A percentile compares a stretch with the other conserved stretches of the same genome.
These are phyloP conservation scores for Didymella arachidicola DNA, from an alignment of 2,329 filamentous ascomycete species.

Conservation along the genomic window DNA sequence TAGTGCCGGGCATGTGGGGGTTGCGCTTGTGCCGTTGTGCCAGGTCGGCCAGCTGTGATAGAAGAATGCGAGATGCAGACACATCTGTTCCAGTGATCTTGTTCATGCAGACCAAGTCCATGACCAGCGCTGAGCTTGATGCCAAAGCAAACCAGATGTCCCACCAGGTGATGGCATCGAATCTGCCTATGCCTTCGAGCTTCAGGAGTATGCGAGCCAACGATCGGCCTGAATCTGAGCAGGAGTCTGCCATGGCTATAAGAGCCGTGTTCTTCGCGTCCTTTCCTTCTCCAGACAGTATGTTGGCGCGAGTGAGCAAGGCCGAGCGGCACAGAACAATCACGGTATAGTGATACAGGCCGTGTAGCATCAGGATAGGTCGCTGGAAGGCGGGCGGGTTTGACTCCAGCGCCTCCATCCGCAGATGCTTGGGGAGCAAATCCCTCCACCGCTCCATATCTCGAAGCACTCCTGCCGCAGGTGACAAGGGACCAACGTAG, in stretches of 20 bases:
- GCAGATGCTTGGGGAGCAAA: constrained; percentile 50
- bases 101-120: constrained; percentile 48
- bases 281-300: constrained; percentile 37
- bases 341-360: constrained; percentile 53
- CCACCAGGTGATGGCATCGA: constrained; percentile 53
- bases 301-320: constrained; percentile 49
- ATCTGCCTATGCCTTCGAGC: constrained; percentile 49
- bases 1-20: constrained; percentile 50
- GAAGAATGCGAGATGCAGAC: constrained; percentile 43
- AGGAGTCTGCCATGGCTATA: constrained; percentile 48
- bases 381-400: constrained; percentile 49
- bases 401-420: constrained; percentile 42
- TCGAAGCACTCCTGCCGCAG: constrained; percentile 49
- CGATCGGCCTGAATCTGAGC: constrained; percentile 49
- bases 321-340: constrained; percentile 51
- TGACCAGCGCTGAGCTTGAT: constrained; percentile 49
- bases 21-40: constrained; percentile 43
- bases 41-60: constrained; percentile 48
- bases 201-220: constrained; percentile 47
- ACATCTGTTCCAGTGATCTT: constrained; percentile 28
- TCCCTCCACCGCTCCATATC: constrained; percentile 53
- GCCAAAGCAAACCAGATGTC: constrained; percentile 54
- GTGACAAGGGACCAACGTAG: constrained; percentile 50
- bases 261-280: constrained; percentile 40
- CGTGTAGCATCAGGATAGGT: constrained; percentile 51